Percentiles rank a stretch among this genome's conserved stretches.
phyloP scores from a whole-genome alignment of 108 stramenopile genomes.

The Cyclotella atomus region DNA sequence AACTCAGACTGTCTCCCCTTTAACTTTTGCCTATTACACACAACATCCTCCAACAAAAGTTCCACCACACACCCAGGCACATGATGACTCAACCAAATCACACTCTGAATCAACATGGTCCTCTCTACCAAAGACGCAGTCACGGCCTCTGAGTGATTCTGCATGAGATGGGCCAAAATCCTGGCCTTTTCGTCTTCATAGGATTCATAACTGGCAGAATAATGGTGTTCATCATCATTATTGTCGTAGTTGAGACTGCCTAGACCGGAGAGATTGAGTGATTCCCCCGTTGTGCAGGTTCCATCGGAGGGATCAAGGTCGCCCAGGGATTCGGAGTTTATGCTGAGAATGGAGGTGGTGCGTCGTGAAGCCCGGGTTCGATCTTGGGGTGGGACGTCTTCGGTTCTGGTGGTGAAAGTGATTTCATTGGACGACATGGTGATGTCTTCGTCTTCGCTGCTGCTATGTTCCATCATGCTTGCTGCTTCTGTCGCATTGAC shows the following conservation, averaged over 20 bases:
- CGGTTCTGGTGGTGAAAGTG: neutral
- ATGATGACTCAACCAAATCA: conserved; percentile 64
- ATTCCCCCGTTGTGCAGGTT: neutral
- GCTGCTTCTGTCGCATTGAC: too few relatives aligned
- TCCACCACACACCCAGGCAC: conserved; percentile 63
- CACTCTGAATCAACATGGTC: conserved; percentile 53
- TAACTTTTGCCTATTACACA: neutral
- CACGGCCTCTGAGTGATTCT: conserved; percentile 22
- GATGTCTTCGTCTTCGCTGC: too few relatives aligned
- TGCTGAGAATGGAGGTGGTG: neutral
- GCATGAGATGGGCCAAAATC: conserved; percentile 27
- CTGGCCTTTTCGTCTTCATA: conserved; percentile 33
- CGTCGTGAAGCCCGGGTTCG: neutral
- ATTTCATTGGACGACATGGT: too few relatives aligned
- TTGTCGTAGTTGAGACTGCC: neutral
- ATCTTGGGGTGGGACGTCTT: neutral
- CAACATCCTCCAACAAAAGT: conserved; percentile 39
- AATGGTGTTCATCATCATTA: neutral
- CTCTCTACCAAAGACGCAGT: conserved; percentile 38
- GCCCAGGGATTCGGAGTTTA: neutral
- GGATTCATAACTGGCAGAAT: neutral
- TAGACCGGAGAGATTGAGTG: neutral
- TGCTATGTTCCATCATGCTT: too few relatives aligned
- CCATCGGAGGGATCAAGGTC: neutral
- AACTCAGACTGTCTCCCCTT: conserved; percentile 15